Base-by-base conservation (phyloP, 495 filamentous ascomycete genomes). In the Evansstolkia leycettana region DNA sequence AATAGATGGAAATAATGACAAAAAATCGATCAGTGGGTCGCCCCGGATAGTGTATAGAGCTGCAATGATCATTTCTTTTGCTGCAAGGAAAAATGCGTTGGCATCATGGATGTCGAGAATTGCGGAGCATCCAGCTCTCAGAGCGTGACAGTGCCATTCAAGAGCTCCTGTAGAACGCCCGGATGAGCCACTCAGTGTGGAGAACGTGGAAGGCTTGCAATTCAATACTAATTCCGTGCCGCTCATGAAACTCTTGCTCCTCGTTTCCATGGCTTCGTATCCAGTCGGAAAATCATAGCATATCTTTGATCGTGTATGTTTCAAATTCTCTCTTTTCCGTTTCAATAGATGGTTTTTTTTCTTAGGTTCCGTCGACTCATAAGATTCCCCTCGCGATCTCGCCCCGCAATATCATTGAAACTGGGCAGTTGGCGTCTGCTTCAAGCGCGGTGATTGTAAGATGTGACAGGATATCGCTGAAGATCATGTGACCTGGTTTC, bases 171-270 rank as follows among this genome's bases (percentile, higher is more conserved):
- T 26, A 7, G 6, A 26, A 11, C 11, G 24, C 6, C 11, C 24
- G n/a, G n/a, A n/a, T n/a, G n/a, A n/a, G n/a, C 27, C 10, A 29
- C 11, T n/a, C 27, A 29, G 5, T 4, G 20, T 9, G 9, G 9
- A 5, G 20, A 23, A 4, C 4, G 20, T 23, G 27, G 12, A 5
- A 5, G 3, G 5, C 11, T n/a, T 14, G 25, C 30, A 38, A 39
- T 37, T 23, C 40, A 25, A 37, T 40, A 40, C 28, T 43, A 53
- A 54, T 38, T 46, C 55, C 56, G 40, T 62, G 45, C 45, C 48
- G 50, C 47, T 54, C 54, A 42, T 64, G 53, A 57, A 46, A 41
- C 47, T 57, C 50, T 48, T 57, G 45, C 48, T 54, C 41, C 20
- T 50, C 51, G 46, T 49, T 57, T 53, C 50, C 47, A 46, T 55